phyloP scores from a whole-genome alignment of 2,329 filamentous ascomycete species.

The Conoideocrella luteorostrata region DNA sequence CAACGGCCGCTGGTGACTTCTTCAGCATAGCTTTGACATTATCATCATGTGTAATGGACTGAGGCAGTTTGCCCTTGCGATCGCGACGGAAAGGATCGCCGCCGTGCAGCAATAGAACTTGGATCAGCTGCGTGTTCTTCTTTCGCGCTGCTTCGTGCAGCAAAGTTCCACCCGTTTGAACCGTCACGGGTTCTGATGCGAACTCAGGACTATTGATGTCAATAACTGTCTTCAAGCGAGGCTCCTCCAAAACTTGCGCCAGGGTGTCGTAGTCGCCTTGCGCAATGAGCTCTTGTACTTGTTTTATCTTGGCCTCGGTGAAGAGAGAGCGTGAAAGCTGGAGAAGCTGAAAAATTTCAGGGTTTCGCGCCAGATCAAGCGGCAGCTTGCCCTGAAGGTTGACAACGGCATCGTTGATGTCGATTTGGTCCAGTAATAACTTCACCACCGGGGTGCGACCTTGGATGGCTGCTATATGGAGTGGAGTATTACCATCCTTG shows the following conservation, averaged over 20 bases:
- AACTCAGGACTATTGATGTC: conserved; percentile 92
- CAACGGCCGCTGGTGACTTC: conserved; percentile 87
- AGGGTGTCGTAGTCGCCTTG: conserved; percentile 69
- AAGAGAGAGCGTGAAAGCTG: conserved; percentile 87
- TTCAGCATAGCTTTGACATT: conserved; percentile 82
- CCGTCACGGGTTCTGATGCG: conserved; percentile 69
- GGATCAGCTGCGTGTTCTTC: conserved; percentile 80
- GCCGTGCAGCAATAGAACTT: conserved; percentile 84
- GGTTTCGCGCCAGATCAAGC: conserved; percentile 81
- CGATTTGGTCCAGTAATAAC: conserved; percentile 72
- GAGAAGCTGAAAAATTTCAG: conserved; percentile 92
- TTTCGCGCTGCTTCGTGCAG: conserved; percentile 89
- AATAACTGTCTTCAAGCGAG: conserved; percentile 74
- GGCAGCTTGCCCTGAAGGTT: conserved; percentile 82
- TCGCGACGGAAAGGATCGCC: conserved; percentile 94
- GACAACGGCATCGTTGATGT: conserved; percentile 79
- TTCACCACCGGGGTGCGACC: conserved; percentile 76
- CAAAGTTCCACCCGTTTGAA: conserved; percentile 81
- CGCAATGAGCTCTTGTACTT: conserved; percentile 73
- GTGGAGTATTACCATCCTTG: conserved; percentile 86
- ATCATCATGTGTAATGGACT: conserved; percentile 95
- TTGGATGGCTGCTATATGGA: conserved; percentile 80
- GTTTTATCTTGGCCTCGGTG: conserved; percentile 76
- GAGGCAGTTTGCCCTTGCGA: conserved; percentile 88
- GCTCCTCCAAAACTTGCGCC: conserved; percentile 75